Base-by-base conservation (phyloP, 805 yeast species). In the Phaffomyces antillensis region DNA sequence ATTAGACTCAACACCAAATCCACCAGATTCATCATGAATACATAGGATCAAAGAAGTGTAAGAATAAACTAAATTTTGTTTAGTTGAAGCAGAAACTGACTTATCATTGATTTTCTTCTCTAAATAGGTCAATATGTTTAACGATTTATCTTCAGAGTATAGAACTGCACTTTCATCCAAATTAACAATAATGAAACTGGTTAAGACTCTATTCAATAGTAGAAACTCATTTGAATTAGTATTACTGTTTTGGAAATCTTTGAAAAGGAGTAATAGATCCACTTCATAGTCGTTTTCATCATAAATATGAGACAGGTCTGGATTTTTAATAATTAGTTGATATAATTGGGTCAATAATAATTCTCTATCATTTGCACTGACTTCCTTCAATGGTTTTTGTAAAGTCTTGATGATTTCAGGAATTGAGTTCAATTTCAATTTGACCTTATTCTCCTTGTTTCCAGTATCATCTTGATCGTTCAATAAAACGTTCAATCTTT, bases 11-110 rank as follows among this genome's bases (percentile, higher is more conserved):
- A 59, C 53, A n/a, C 61, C 61, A 48, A 41, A 58, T 9, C 55
- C 54, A 30, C 61, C 56, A 10, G 62, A 48, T 4, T 50, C 61
- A 46, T 58, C 61, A 40, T 45, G 53, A 1, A 57, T 46, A 6
- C 47, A 53, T 30, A 58, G 40, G 2, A 50, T 40, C 18, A 58
- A 40, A 7, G 59, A 42, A 16, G 54, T 49, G 34, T 56, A 57
- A 1, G 62, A 55, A 34, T 53, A 56, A 12, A 58, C 46, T 15
- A 54, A 44, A 38, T 49, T 54, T 34, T 51, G 51, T 37, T 47
- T 52, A 11, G 40, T n/a, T 5, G 50, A 40, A 12, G 43, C 41
- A n/a, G 47, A 46, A 2, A 52, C 23, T 5, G 51, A 51, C 4
- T 48, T 42, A 18, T 51, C 52, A 5, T 26, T 25, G 17, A 57